phyloP scores from a whole-genome alignment of 2,329 filamentous ascomycete species.

The Aureobasidium vineae region DNA sequence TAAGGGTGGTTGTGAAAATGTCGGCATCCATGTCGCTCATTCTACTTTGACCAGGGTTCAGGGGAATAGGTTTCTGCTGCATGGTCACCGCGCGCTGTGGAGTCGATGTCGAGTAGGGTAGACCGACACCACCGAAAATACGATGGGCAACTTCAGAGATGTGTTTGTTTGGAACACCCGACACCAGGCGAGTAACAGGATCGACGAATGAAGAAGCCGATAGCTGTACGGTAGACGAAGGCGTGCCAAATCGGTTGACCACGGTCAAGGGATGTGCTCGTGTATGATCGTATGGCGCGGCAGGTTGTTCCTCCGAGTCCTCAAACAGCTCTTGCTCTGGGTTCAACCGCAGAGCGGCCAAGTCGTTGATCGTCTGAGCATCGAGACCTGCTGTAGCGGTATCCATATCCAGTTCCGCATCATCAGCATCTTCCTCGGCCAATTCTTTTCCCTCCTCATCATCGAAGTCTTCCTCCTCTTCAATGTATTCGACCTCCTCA shows the following conservation, averaged over 20 bases:
- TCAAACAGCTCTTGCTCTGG: slow-evolving; percentile 28
- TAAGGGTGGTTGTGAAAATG: slow-evolving; percentile 65
- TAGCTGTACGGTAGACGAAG: slow-evolving; percentile 70
- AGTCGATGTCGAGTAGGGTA: slow-evolving; percentile 76
- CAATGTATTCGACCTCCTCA: slow-evolving; percentile 60
- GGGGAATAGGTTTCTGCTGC: slow-evolving; percentile 62
- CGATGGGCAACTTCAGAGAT: slow-evolving; percentile 68
- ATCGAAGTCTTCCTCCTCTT: slow-evolving; percentile 51
- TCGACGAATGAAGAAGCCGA: slow-evolving; percentile 67
- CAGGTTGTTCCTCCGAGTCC: slow-evolving; percentile 25
- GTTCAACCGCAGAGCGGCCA: slow-evolving; percentile 1
- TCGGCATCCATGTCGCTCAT: slow-evolving; percentile 77
- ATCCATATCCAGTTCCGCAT: slow-evolving; percentile 28
- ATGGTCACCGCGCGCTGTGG: slow-evolving; percentile 56
- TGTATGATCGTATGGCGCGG: slow-evolving; percentile 38
- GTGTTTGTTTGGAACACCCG: slow-evolving; percentile 65
- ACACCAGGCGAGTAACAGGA: slow-evolving; percentile 68
- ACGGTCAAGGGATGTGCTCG: slow-evolving; percentile 73
- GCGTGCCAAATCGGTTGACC: slow-evolving; percentile 70
- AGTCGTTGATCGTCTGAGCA: slow-evolving; percentile 10
- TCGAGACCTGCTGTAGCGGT: slow-evolving; percentile 9
- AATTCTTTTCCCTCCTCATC: slow-evolving; percentile 33
- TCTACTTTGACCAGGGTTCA: slow-evolving; percentile 61
- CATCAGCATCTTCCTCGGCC: slow-evolving; percentile 30
- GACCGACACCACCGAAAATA: slow-evolving; percentile 70